A percentile compares a stretch with the other conserved stretches of the same genome.
Conservation (phyloP, 208 protist genomes). For the Balamuthia mandrillaris region DNA sequence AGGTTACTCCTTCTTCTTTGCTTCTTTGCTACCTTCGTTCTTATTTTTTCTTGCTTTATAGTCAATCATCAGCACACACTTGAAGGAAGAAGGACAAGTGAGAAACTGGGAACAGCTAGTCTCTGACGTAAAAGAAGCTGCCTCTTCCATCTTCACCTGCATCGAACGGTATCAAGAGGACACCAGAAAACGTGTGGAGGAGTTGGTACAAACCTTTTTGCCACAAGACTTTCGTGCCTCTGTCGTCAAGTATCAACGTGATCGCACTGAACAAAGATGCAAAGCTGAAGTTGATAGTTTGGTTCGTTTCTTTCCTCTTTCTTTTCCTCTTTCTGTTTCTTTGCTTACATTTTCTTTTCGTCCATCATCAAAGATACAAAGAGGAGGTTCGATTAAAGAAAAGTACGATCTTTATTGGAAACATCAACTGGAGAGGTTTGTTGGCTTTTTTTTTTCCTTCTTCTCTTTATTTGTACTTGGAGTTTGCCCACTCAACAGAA, state of each 20-base stretch:
- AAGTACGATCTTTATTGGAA: conserved; percentile 52
- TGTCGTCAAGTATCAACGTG: conserved; percentile 21
- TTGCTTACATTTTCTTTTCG: background rate
- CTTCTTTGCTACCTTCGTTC: too few species aligned
- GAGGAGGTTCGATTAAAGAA: conserved; percentile 25
- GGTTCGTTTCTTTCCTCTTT: background rate
- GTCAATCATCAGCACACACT: too few species aligned
- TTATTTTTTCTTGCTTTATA: too few species aligned
- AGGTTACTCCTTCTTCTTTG: too few species aligned
- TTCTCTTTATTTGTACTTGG: too few species aligned
- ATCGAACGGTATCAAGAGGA: background rate
- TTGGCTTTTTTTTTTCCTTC: background rate
- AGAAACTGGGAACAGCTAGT: too few species aligned
- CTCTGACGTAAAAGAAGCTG: too few species aligned
- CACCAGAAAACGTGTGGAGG: background rate
- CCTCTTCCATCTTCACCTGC: background rate
- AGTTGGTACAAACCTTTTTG: conserved; percentile 30
- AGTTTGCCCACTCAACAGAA: too few species aligned
- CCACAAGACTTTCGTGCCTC: conserved; percentile 41
- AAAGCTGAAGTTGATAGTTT: too few species aligned
- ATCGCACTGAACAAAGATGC: too few species aligned
- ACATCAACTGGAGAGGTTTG: conserved; percentile 18
- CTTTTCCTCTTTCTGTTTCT: background rate
- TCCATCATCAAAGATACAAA: too few species aligned
- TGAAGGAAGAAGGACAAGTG: too few species aligned